Conservation (phyloP, 345 rosid species). For the Salix viminalis region DNA sequence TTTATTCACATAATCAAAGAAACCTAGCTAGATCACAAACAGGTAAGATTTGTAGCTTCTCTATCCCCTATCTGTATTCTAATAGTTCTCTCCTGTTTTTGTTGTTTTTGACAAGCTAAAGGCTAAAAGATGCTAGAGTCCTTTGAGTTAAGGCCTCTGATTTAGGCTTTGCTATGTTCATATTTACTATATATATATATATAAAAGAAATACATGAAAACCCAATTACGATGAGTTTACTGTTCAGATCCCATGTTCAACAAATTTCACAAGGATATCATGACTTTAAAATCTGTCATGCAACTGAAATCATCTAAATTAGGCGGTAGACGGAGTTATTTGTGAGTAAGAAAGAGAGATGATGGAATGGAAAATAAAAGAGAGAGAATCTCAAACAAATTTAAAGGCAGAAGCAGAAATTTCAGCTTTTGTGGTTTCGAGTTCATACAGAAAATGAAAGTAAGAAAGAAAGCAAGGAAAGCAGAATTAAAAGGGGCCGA, state of each 20-base stretch:
- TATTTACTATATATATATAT: not conserved
- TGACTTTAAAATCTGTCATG: slow-evolving; percentile 16
- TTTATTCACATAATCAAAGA: slow-evolving; percentile 32
- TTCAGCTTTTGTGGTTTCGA: slow-evolving; percentile 4
- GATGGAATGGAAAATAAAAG: slow-evolving; percentile 6
- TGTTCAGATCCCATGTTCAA: slow-evolving; percentile 30
- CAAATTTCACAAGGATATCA: slow-evolving; percentile 13
- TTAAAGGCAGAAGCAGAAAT: slow-evolving; percentile 9
- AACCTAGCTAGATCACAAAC: slow-evolving; percentile 31
- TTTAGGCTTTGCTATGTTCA: slow-evolving; percentile 33
- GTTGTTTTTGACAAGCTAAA: slow-evolving; percentile 25
- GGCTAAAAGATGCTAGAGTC: slow-evolving; percentile 28
- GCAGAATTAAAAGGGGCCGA: not conserved
- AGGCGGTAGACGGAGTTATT: slow-evolving; percentile 4
- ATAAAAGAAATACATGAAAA: not conserved
- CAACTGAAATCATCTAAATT: slow-evolving; percentile 19
- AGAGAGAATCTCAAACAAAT: slow-evolving; percentile 14
- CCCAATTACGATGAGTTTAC: slow-evolving; percentile 24
- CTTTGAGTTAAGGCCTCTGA: slow-evolving; percentile 28
- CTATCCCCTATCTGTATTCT: slow-evolving; percentile 6
- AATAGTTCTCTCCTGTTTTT: slow-evolving; percentile 16
- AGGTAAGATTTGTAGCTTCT: slow-evolving; percentile 25
- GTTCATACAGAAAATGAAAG: not conserved
- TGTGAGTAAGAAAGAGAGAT: not conserved
- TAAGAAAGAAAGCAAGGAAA: not conserved